A percentile compares a stretch with the other conserved stretches of the same genome.
Conservation (phyloP, 108 stramenopile genomes). For the Aurantiochytrium sp. region DNA sequence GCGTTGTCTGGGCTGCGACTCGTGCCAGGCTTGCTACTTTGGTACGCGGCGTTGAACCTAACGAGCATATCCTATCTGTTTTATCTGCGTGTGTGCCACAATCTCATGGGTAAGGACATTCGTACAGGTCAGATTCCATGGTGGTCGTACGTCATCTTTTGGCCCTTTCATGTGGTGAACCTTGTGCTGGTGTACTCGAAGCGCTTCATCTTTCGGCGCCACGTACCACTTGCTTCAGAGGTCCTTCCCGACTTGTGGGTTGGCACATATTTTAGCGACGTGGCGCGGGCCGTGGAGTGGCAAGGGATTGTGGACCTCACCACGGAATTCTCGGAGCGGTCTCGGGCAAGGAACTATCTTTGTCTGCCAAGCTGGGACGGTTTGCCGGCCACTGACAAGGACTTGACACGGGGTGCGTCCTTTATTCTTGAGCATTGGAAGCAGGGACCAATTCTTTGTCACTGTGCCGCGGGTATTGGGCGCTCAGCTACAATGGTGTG, state of each 20-base stretch:
- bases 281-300: neutral
- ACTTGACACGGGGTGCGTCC: neutral
- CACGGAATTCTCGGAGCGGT: slow-evolving; percentile 4
- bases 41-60: neutral
- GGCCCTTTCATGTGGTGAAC: slow-evolving; percentile 9
- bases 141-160: neutral
- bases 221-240: neutral
- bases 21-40: neutral
- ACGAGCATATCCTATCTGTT: neutral
- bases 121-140: neutral
- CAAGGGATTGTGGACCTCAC: neutral
- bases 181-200: neutral
- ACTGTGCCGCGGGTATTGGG: neutral
- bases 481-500: neutral
- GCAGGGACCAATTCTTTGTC: neutral
- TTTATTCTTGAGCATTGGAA: neutral
- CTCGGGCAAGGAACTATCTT: neutral
- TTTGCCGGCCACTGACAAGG: neutral
- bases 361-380: neutral
- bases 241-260: neutral
- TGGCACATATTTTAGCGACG: neutral
- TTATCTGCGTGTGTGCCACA: neutral
- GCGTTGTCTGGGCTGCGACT: no score
- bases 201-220: neutral
- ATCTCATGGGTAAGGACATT: neutral